These are phyloP conservation scores for Tuber aestivum DNA, from an alignment of 495 filamentous ascomycete genomes.

Conservation along the genomic window DNA sequence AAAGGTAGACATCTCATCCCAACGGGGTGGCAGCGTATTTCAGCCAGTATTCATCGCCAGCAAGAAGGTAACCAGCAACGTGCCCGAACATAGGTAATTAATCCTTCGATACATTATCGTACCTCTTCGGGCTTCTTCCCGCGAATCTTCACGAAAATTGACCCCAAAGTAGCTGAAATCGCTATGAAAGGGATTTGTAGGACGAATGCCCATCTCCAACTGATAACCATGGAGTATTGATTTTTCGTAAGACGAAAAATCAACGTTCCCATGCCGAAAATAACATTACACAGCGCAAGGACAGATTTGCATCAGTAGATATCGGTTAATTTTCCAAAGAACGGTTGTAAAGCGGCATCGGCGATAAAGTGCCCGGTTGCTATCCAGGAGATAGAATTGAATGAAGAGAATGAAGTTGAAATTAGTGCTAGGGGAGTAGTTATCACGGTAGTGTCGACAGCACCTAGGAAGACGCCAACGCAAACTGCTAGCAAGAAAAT, in stretches of 20 bases:
- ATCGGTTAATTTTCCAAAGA: constrained; percentile 80
- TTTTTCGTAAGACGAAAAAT: constrained; percentile 73
- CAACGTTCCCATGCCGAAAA: constrained; percentile 76
- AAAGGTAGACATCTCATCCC: constrained; percentile 63
- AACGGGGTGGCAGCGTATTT: constrained; percentile 77
- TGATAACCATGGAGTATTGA: constrained; percentile 65
- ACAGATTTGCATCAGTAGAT: constrained; percentile 77
- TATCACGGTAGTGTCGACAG: constrained; percentile 75
- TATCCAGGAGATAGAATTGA: constrained; percentile 84
- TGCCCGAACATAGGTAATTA: constrained; percentile 73
- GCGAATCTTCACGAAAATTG: constrained; percentile 64
- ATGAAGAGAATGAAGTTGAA: constrained; percentile 73
- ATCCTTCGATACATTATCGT: constrained; percentile 65
- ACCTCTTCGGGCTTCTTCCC: constrained; percentile 62
- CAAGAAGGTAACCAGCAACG: constrained; percentile 68
- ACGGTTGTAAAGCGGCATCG: constrained; percentile 78
- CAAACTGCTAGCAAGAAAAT: constrained; percentile 50
- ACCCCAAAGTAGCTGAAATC: constrained; percentile 61
- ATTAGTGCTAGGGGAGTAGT: constrained; percentile 82
- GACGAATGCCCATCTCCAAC: constrained; percentile 79
- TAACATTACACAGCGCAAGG: constrained; percentile 67
- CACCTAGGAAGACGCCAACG: constrained; percentile 75
- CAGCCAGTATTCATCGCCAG: constrained; percentile 80
- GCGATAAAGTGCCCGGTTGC: constrained; percentile 85
- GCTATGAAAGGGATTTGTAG: constrained; percentile 58